Evolutionary conservation across 495 filamentous ascomycete species (phyloP), one percentile per base, ranked within the genome.

Genomic region (Polyplosphaeria fusca): DNA sequence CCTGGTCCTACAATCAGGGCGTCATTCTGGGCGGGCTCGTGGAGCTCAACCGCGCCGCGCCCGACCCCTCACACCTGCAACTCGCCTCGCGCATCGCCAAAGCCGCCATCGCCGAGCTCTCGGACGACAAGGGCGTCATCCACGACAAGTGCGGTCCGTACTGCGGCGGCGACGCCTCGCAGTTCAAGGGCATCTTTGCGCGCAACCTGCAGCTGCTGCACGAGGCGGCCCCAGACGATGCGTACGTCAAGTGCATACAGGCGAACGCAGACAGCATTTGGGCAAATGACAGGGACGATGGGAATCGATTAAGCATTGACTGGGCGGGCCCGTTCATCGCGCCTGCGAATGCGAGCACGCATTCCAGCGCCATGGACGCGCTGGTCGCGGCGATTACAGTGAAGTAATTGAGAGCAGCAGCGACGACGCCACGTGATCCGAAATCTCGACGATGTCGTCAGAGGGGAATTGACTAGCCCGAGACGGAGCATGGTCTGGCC

Each of bases 121-220:
- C 75, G 14, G 78, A 83, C 62, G 59, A 66, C 1, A 75, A 81
- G 52, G 82, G 85, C 27, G 75, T 92, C 37, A 70, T 86, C 9
- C 80, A 77, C 62, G 87, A 91, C 42, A 57, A 68, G 12, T 86
- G 83, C 60, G 86, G 88, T 64, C 83, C 82, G 0, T 66, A 78
- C 54, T 86, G 84, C 39, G 85, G 79, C 24, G 73, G 61, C 12
- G 80, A 88, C 56, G 86, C 77, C 1, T 71, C 75, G 9, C 85
- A 89, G 67, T 92, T 92, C 79, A 92, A 91, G 73, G 88, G 87
- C 26, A 77, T 89, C 18, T 89, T 90, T 66, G 58, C 87, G 64
- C 81, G 88, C 12, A 90, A 89, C 63, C 70, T 91, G 43, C 70
- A 74, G 32, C 75, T 77, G 30, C 66, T 92, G 56, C 77, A 87